Percentiles rank a stretch among this genome's conserved stretches.
These are phyloP conservation scores for Elsinoe australis DNA, from an alignment of 2,329 filamentous ascomycete genomes.

Conservation along the genomic window DNA sequence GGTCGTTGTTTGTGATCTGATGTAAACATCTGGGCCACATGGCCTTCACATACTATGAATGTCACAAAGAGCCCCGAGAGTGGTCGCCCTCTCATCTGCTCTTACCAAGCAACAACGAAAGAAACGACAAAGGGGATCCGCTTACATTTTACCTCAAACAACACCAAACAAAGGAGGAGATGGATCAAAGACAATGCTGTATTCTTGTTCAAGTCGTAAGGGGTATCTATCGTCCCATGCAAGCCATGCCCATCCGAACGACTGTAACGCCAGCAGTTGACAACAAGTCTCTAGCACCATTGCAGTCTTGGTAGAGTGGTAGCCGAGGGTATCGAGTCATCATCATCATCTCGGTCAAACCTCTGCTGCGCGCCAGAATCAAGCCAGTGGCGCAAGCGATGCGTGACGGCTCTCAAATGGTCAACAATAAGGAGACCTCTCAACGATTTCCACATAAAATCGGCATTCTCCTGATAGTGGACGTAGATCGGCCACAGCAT, in stretches of 20 bases:
- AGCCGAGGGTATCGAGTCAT: not conserved
- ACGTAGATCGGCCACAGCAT: not conserved
- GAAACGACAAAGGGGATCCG: not conserved
- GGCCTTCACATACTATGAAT: too few species aligned
- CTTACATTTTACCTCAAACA: not conserved
- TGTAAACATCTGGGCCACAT: not conserved
- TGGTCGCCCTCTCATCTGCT: too few species aligned
- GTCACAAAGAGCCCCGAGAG: too few species aligned
- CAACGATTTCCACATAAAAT: too few species aligned
- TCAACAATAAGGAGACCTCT: too few species aligned
- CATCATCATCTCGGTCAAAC: not conserved
- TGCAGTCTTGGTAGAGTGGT: not conserved
- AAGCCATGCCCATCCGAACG: not conserved
- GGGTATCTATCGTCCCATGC: conserved; percentile 5
- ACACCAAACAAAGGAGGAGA: not conserved
- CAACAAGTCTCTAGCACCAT: not conserved
- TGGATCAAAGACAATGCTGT: not conserved
- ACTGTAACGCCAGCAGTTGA: not conserved
- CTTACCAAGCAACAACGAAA: too few species aligned
- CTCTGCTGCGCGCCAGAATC: too few species aligned
- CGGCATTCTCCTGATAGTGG: too few species aligned
- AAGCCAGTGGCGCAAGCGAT: too few species aligned
- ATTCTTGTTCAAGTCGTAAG: conserved; percentile 9
- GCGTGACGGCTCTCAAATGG: too few species aligned
- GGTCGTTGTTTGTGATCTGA: not conserved